Base-by-base conservation (phyloP, 345 rosid genomes). In the Sonneratia alba region DNA sequence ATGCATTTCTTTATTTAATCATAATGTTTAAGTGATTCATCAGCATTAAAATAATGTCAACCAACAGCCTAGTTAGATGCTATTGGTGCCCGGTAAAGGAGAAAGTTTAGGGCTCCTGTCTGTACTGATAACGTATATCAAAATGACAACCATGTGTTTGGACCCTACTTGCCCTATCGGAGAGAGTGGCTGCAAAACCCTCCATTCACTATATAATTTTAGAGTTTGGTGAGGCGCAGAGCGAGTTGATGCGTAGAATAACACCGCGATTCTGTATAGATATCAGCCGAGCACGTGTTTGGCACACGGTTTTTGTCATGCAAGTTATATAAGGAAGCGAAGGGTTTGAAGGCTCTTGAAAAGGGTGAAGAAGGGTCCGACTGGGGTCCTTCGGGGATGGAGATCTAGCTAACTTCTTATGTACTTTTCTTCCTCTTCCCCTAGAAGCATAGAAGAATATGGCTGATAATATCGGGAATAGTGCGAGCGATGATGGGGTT, bases 391-490 rank as follows among this genome's bases (percentile, higher is more conserved):
- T 21, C 62, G 32, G 7, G 24, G 24, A 27, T 22, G 62, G 62
- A 56, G 62, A 21, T 56, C 62, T 22, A 21, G 24, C 62, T 56
- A 19, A 49, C 32, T 27, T 27, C 32, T 27, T 56, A 6, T 6
- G 32, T 45, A 14, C 10, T 45, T 14, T 45, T 56, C 62, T 56
- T 22, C 62, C 24, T 18, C 32, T 21, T 18, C n/a, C 18, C 62
- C 32, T 56, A 1, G 9, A 16, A 3, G 10, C 27, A 19, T 12
- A 16, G 13, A 49, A 2, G 4, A 56, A 56, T 34, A 66, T 61
- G 68, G 67, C 66, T 3, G 34, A 61, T 69, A 69, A 22, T 71
- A 37, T 7, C 68, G 55, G 62, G 62, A 56, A 22, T 18, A 56
- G 48, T 45, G 13, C 27, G 48, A 45, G 49, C 32, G 48, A 51